Conservation (phyloP, 495 filamentous ascomycete species). For the Aspergillus egyptiacus region DNA sequence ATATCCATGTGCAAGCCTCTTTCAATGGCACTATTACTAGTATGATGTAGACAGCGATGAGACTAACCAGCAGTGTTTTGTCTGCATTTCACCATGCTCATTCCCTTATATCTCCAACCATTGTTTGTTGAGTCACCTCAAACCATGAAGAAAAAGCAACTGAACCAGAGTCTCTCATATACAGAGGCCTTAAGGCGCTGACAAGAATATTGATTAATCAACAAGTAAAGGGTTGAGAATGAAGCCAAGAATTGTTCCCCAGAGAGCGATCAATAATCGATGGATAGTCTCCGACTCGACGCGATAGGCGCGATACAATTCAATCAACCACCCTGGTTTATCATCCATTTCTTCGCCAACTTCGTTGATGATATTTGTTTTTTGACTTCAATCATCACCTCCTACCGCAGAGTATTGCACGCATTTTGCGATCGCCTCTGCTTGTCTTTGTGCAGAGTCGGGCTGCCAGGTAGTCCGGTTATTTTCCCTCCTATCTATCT, state of each 20-base stretch:
- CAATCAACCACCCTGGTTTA: conserved; percentile 10
- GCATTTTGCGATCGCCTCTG: neutral
- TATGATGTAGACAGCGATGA: too few relatives aligned
- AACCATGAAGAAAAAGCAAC: too few relatives aligned
- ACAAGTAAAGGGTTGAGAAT: neutral
- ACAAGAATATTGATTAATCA: too few relatives aligned
- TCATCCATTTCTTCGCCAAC: conserved; percentile 4
- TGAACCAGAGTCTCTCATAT: too few relatives aligned
- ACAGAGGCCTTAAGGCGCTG: too few relatives aligned
- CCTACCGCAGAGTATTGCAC: neutral
- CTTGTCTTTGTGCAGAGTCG: neutral
- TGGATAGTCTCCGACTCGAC: conserved; percentile 15
- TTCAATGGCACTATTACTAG: too few relatives aligned
- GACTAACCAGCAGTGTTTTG: too few relatives aligned
- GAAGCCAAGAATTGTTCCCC: conserved; percentile 11
- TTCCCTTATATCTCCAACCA: too few relatives aligned
- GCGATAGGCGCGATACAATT: neutral
- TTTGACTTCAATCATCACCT: neutral
- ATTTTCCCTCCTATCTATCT: too few relatives aligned
- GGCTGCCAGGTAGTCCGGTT: neutral
- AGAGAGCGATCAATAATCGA: conserved; percentile 13
- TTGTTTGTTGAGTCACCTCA: too few relatives aligned
- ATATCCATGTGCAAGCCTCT: too few relatives aligned
- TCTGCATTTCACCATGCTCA: too few relatives aligned
- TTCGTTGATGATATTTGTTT: neutral